These are phyloP conservation scores for Crucibulum laeve DNA, from an alignment of 768 basidiomycete genomes.

Conservation along the genomic window DNA sequence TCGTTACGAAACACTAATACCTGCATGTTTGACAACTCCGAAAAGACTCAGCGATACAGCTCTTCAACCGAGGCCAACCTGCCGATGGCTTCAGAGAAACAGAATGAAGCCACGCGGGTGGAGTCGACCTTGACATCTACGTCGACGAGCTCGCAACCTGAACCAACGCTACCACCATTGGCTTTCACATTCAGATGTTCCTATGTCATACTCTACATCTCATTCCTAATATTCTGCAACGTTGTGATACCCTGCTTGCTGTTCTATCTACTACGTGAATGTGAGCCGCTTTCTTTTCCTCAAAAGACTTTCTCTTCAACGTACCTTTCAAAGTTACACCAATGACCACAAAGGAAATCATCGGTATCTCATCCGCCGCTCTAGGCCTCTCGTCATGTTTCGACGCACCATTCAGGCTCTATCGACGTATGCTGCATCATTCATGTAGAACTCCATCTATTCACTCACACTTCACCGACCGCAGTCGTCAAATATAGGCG, in stretches of 20 bases:
- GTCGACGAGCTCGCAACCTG: no score
- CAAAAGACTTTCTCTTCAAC: background rate
- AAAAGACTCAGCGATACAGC: no score
- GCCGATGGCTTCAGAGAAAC: no score
- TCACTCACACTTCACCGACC: background rate
- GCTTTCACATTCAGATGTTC: slow-evolving; percentile 14
- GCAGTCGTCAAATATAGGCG: slow-evolving; percentile 16
- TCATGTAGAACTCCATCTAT: background rate
- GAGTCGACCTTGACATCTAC: no score
- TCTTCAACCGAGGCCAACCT: no score
- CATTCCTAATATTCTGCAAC: slow-evolving; percentile 23
- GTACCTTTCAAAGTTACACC: slow-evolving; percentile 11
- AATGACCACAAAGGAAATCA: slow-evolving; percentile 16
- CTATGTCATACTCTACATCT: slow-evolving; percentile 16
- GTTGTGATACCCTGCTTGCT: slow-evolving; percentile 21
- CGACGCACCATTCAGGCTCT: slow-evolving; percentile 23
- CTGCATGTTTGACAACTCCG: no score
- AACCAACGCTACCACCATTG: slow-evolving; percentile 6
- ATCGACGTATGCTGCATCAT: slow-evolving; percentile 14
- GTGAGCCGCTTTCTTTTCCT: slow-evolving; percentile 9
- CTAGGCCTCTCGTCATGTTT: slow-evolving; percentile 26
- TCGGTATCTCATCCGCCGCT: slow-evolving; percentile 23
- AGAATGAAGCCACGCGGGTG: no score
- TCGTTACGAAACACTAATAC: no score
- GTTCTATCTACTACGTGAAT: slow-evolving; percentile 19